These are phyloP conservation scores for Annulohypoxylon truncatum DNA, from an alignment of 2,329 filamentous ascomycete species.

Conservation along the genomic window DNA sequence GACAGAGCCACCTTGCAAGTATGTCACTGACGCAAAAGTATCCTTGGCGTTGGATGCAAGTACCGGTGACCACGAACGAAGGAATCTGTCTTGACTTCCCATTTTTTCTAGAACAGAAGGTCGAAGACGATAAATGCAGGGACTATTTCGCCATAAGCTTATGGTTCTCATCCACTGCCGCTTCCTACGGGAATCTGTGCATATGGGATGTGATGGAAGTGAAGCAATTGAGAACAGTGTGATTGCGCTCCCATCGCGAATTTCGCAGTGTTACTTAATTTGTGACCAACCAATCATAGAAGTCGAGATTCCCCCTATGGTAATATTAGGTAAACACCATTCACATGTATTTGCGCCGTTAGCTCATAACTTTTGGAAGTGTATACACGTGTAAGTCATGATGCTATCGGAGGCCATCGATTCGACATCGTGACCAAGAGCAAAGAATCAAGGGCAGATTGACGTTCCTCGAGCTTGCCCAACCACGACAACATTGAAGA, in stretches of 20 bases:
- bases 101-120: conserved; percentile 31
- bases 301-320: conserved; percentile 4
- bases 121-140: conserved; percentile 8
- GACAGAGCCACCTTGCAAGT: conserved; percentile 14
- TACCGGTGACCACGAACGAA: conserved; percentile 14
- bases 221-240: neutral
- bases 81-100: conserved; percentile 17
- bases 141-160: conserved; percentile 17
- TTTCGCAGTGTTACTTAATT: neutral
- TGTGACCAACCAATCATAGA: conserved; percentile 20
- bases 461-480: neutral
- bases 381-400: conserved; percentile 1
- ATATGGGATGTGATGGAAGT: neutral
- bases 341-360: conserved; percentile 10
- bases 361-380: neutral
- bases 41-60: conserved; percentile 26
- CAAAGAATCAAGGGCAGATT: conserved; percentile 1
- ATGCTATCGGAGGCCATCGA: conserved; percentile 1
- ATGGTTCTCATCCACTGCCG: conserved; percentile 1
- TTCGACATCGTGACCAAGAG: neutral
- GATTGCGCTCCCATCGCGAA: neutral
- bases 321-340: conserved; percentile 7
- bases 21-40: conserved; percentile 27
- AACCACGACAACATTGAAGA: conserved; percentile 4
- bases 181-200: conserved; percentile 8